These are phyloP conservation scores for Chytriomyces confervae DNA, from an alignment of 192 early-diverging fungal genomes.

Conservation along the genomic window DNA sequence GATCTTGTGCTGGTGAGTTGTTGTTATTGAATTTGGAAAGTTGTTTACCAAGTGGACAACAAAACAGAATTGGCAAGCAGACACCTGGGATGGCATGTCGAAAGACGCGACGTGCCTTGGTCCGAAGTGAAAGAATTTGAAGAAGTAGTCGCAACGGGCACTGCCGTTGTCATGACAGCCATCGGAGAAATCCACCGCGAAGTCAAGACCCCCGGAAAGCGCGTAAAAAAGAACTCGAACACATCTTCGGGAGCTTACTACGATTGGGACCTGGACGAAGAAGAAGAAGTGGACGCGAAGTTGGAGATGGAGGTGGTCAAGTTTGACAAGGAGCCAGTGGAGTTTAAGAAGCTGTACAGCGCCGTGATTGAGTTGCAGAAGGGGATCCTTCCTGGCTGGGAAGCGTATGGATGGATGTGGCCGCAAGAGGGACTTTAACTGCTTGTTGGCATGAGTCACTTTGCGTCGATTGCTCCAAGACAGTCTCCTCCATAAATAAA, in stretches of 20 bases:
- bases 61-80: slow-evolving; percentile 62
- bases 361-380: slow-evolving; percentile 70
- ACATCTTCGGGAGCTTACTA: neutral
- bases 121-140: slow-evolving; percentile 65
- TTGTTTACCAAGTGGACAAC: slow-evolving; percentile 37
- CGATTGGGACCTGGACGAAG: slow-evolving; percentile 49
- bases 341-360: slow-evolving; percentile 62
- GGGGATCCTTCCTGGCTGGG: slow-evolving; percentile 62
- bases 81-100: slow-evolving; percentile 68
- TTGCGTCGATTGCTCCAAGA: too few species aligned
- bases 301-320: slow-evolving; percentile 51
- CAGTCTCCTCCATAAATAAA: too few species aligned
- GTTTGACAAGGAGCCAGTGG: slow-evolving; percentile 37
- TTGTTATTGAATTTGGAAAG: neutral
- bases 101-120: slow-evolving; percentile 60
- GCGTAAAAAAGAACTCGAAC: neutral
- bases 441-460: neutral
- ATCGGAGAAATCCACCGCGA: slow-evolving; percentile 69
- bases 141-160: slow-evolving; percentile 64
- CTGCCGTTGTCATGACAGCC: slow-evolving; percentile 78
- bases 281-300: slow-evolving; percentile 50
- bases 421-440: slow-evolving; percentile 66
- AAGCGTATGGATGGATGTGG: slow-evolving; percentile 74
- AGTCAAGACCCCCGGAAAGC: slow-evolving; percentile 24
- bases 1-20: slow-evolving; percentile 32